These are phyloP conservation scores for Backusella macrospora DNA, from an alignment of 192 early-diverging fungal species.

Conservation along the genomic window DNA sequence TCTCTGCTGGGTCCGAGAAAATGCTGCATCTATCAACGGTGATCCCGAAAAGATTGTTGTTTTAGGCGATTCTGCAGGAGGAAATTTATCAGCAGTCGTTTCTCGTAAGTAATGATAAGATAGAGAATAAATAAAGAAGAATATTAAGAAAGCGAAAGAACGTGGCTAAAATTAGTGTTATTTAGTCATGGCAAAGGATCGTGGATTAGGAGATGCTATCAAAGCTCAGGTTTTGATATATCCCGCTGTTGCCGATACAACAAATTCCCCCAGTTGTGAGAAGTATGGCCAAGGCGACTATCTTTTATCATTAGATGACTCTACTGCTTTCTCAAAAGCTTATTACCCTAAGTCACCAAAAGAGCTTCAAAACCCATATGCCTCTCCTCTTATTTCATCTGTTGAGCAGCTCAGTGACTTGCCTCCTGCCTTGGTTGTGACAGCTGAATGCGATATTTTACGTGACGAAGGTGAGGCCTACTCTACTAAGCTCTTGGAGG, in stretches of 20 bases:
- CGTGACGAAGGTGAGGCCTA: constrained; percentile 33
- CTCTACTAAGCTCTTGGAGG: not conserved
- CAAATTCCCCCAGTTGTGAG: not conserved
- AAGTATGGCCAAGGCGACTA: constrained; percentile 12
- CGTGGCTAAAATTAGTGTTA: not conserved
- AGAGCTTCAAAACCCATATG: not conserved
- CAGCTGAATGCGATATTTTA: constrained; percentile 28
- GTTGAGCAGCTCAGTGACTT: constrained; percentile 23
- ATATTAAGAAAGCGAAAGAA: not conserved
- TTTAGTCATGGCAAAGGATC: constrained; percentile 14
- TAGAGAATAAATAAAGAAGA: no score
- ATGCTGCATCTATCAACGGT: not conserved
- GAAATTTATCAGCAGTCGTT: constrained; percentile 20
- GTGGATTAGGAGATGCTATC: not conserved
- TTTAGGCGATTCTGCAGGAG: constrained; percentile 27
- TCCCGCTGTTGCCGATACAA: constrained; percentile 4
- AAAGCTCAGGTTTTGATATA: constrained; percentile 24
- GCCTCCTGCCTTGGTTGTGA: constrained; percentile 25
- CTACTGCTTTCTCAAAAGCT: not conserved
- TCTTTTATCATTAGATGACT: not conserved
- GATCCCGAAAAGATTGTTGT: constrained; percentile 14
- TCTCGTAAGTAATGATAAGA: not conserved
- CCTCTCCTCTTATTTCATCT: not conserved
- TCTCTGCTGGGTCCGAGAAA: constrained; percentile 6
- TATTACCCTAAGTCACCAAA: not conserved